A percentile compares a stretch with the other conserved stretches of the same genome.
Conservation (phyloP, 202 grass and related monocot species). For the Schoenoplectus triqueter region DNA sequence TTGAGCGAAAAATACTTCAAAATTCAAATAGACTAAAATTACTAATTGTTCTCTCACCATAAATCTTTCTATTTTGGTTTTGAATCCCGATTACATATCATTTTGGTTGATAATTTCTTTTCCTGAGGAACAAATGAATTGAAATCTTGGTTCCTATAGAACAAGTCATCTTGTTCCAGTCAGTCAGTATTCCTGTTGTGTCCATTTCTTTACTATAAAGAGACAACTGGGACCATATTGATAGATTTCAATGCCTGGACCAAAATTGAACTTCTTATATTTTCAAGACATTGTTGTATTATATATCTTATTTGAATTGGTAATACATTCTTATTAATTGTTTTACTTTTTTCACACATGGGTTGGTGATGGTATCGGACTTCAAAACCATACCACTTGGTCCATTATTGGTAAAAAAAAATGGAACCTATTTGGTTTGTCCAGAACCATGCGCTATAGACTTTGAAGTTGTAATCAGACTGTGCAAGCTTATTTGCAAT, state of each 20-base stretch:
- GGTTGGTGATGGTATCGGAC: background rate
- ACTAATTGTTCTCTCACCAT: background rate
- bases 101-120: background rate
- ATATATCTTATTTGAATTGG: background rate
- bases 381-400: background rate
- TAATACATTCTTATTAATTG: background rate
- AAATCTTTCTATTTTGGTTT: background rate
- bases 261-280: background rate
- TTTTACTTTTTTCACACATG: background rate
- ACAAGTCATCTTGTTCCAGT: background rate
- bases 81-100: background rate
- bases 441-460: background rate
- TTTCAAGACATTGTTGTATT: background rate
- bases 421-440: background rate
- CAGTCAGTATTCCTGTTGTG: no score
- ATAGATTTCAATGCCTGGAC: conserved; percentile 10
- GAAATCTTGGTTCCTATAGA: background rate
- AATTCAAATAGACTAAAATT: no score
- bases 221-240: conserved; percentile 15
- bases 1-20: background rate
- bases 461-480: background rate
- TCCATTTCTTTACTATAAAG: background rate
- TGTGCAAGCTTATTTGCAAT: background rate
- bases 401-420: background rate
- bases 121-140: background rate